Percentiles rank a stretch among this genome's conserved stretches.
Conservation (phyloP, 2,329 filamentous ascomycete species). For the Epichloe amarillans region DNA sequence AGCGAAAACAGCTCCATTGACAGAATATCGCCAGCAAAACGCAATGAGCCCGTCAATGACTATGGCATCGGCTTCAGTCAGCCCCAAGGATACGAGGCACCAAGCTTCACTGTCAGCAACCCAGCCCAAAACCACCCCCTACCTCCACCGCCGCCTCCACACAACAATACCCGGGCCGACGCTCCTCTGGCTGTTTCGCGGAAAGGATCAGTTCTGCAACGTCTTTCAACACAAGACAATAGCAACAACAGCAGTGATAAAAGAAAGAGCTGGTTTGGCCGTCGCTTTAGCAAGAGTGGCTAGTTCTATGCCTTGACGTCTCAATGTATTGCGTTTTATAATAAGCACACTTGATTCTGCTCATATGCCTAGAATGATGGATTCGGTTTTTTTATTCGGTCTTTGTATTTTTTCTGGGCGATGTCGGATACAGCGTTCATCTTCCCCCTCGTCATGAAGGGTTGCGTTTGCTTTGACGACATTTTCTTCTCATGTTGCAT, state of each 20-base stretch:
- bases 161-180: slow-evolving; percentile 8
- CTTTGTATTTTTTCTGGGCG: background rate
- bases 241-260: slow-evolving; percentile 40
- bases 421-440: background rate
- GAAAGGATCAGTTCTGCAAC: slow-evolving; percentile 14
- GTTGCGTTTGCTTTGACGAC: background rate
- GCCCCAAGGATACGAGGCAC: slow-evolving; percentile 27
- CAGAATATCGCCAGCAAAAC: slow-evolving; percentile 46
- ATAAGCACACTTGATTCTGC: background rate
- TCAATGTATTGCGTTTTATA: background rate
- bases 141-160: slow-evolving; percentile 12
- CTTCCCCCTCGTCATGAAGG: background rate
- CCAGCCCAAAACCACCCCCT: slow-evolving; percentile 12
- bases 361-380: background rate
- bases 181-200: slow-evolving; percentile 13
- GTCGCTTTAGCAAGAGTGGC: slow-evolving; percentile 56
- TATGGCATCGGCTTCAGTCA: slow-evolving; percentile 50
- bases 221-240: background rate
- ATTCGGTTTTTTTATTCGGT: background rate
- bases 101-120: slow-evolving; percentile 23
- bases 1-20: slow-evolving; percentile 90
- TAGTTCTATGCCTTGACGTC: slow-evolving; percentile 1
- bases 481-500: slow-evolving; percentile 2
- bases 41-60: slow-evolving; percentile 40
- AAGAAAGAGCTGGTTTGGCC: slow-evolving; percentile 81